These are phyloP conservation scores for Didymella sp. DNA, from an alignment of 2,329 filamentous ascomycete species.

Conservation along the genomic window DNA sequence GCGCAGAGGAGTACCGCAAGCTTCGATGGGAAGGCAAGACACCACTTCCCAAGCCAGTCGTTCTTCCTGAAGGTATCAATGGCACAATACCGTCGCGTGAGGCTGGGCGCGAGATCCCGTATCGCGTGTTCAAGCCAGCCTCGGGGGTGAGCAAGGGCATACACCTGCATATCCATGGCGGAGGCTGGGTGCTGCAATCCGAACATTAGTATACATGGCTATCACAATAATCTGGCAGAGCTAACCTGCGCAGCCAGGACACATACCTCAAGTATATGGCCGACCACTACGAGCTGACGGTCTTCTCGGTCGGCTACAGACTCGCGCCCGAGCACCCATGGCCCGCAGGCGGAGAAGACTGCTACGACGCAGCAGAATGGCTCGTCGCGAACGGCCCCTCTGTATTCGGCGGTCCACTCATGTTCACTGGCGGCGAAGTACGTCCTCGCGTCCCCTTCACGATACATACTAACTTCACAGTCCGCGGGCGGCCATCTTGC, in stretches of 20 bases:
- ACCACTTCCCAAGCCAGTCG: constrained; percentile 55
- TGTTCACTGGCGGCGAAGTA: constrained; percentile 53
- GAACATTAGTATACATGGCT: constrained; percentile 47
- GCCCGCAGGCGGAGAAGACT: constrained; percentile 63
- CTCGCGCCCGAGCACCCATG: constrained; percentile 66
- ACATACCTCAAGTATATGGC: constrained; percentile 58
- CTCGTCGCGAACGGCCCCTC: constrained; percentile 57
- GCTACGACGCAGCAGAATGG: constrained; percentile 63
- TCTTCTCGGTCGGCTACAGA: constrained; percentile 65
- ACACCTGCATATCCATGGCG: constrained; percentile 64
- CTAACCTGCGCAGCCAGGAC: constrained; percentile 52
- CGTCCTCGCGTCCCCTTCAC: no score
- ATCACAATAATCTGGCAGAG: not conserved
- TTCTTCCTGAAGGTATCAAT: constrained; percentile 57
- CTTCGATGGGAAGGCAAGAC: constrained; percentile 63
- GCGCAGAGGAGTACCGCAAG: constrained; percentile 61
- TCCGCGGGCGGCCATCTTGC: constrained; percentile 61
- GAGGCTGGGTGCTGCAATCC: constrained; percentile 56
- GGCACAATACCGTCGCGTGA: constrained; percentile 62
- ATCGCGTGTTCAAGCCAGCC: constrained; percentile 60
- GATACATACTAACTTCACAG: constrained; percentile 27
- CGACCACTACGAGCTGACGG: constrained; percentile 56
- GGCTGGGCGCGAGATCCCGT: constrained; percentile 58
- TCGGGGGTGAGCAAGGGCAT: constrained; percentile 55
- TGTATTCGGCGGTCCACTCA: constrained; percentile 53